A percentile compares a stretch with the other conserved stretches of the same genome.
Evolutionary conservation across 2,329 filamentous ascomycete genomes (phyloP).

Genomic region (Aspergillus vadensis): DNA sequence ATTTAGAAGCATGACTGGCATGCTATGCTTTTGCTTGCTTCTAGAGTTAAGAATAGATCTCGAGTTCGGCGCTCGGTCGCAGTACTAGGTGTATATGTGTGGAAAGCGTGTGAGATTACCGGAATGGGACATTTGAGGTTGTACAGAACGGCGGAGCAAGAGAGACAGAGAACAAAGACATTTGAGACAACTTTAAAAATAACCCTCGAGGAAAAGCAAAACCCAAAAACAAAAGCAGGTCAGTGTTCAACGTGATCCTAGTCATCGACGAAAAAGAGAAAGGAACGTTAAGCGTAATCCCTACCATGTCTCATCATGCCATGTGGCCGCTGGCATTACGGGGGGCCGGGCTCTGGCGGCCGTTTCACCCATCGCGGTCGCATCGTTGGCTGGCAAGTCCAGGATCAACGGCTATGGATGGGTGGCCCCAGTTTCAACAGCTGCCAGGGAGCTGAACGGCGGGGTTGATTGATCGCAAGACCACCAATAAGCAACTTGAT

Average conservation of each 20-base stretch:
- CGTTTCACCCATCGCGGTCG: constrained; percentile 5
- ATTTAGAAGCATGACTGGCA: neutral
- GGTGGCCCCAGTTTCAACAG: neutral
- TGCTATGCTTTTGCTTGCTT: no score
- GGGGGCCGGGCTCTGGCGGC: neutral
- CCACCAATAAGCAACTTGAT: neutral
- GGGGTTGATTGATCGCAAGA: neutral
- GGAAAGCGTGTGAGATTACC: neutral
- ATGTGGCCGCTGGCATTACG: constrained; percentile 5
- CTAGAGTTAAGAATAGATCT: neutral
- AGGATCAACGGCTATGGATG: neutral
- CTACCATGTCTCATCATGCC: constrained; percentile 7
- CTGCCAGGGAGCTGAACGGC: constrained; percentile 8
- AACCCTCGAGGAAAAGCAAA: neutral
- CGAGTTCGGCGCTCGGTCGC: neutral
- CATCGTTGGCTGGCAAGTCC: neutral
- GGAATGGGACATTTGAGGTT: neutral
- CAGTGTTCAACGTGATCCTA: no score
- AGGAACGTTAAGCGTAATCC: constrained; percentile 10
- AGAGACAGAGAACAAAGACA: neutral
- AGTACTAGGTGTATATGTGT: no score
- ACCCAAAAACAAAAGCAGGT: neutral
- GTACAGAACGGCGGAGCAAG: constrained; percentile 1
- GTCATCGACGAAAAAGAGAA: neutral
- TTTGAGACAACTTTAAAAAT: constrained; percentile 2